Evolutionary conservation across 306 rosid species (phyloP).

Genomic region (Begonia fuchsioides): DNA sequence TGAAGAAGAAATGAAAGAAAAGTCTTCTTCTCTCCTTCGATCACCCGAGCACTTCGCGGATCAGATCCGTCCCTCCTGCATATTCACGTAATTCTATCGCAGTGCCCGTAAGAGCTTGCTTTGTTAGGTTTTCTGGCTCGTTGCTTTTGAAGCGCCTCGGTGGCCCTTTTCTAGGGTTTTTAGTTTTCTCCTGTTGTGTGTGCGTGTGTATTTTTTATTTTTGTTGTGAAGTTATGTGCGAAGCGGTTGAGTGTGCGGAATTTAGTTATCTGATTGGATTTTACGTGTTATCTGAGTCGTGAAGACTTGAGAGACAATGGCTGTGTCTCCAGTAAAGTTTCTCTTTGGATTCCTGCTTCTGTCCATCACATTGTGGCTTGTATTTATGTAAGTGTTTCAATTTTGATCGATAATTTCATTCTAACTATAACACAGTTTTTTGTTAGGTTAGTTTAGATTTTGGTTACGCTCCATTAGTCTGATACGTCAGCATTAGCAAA

Average conservation of each 20-base stretch:
- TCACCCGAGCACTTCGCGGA: constrained; percentile 43
- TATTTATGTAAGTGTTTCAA: constrained; percentile 59
- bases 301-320: constrained; percentile 33
- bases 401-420: neutral
- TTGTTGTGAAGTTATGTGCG: constrained; percentile 26
- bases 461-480: too few relatives aligned
- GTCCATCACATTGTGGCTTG: constrained; percentile 61
- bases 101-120: constrained; percentile 25
- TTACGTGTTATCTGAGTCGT: constrained; percentile 12
- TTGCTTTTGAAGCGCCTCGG: constrained; percentile 2
- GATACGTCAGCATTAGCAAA: too few relatives aligned
- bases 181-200: neutral
- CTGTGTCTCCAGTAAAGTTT: constrained; percentile 74
- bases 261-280: constrained; percentile 29
- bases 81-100: constrained; percentile 34
- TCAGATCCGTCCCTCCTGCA: constrained; percentile 49
- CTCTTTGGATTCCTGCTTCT: constrained; percentile 65
- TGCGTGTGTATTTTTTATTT: neutral
- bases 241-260: constrained; percentile 21
- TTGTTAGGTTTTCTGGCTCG: constrained; percentile 1
- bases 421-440: too few relatives aligned
- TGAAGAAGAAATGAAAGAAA: constrained; percentile 1
- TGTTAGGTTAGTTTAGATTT: too few relatives aligned
- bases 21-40: constrained; percentile 6
- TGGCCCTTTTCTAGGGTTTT: constrained; percentile 37